Evolutionary conservation across 768 basidiomycete genomes (phyloP).

Genomic region (Chlorophyllum brunneum): DNA sequence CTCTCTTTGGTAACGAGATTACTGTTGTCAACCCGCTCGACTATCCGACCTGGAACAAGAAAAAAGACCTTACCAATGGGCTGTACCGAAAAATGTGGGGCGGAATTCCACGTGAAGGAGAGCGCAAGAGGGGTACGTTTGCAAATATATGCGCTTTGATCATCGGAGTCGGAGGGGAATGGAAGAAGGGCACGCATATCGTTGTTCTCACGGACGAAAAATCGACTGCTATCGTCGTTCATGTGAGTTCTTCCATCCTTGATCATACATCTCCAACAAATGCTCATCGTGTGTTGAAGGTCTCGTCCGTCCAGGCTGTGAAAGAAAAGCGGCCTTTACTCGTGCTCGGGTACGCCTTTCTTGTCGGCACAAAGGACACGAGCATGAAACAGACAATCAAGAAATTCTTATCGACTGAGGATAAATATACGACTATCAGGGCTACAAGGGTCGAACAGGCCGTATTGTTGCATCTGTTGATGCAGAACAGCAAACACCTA

Average conservation of each 20-base stretch:
- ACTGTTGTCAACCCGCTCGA: slow-evolving; percentile 10
- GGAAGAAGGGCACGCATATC: slow-evolving; percentile 13
- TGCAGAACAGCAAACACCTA: slow-evolving; percentile 27
- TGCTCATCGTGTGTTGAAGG: slow-evolving; percentile 15
- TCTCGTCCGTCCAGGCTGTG: slow-evolving; percentile 21
- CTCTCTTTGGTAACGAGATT: slow-evolving; percentile 14
- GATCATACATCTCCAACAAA: background rate
- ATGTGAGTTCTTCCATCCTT: slow-evolving; percentile 15
- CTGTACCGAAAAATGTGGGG: slow-evolving; percentile 12
- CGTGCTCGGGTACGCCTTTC: slow-evolving; percentile 22
- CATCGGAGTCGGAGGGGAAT: slow-evolving; percentile 19
- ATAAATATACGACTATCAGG: background rate
- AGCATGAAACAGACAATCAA: slow-evolving; percentile 15
- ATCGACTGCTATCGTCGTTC: slow-evolving; percentile 17
- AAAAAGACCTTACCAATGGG: slow-evolving; percentile 18
- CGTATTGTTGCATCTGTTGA: slow-evolving; percentile 27
- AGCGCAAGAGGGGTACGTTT: slow-evolving; percentile 19
- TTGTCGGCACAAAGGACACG: slow-evolving; percentile 16
- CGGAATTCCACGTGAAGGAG: slow-evolving; percentile 9
- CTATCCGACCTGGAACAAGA: slow-evolving; percentile 15
- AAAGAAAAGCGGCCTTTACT: slow-evolving; percentile 24
- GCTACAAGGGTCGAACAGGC: slow-evolving; percentile 17
- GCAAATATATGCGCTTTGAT: slow-evolving; percentile 24
- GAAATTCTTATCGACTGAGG: slow-evolving; percentile 8
- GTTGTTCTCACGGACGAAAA: slow-evolving; percentile 20